Percentiles rank a stretch among this genome's conserved stretches.
Evolutionary conservation across 768 basidiomycete genomes (phyloP).

Genomic region (Suillus placidus): DNA sequence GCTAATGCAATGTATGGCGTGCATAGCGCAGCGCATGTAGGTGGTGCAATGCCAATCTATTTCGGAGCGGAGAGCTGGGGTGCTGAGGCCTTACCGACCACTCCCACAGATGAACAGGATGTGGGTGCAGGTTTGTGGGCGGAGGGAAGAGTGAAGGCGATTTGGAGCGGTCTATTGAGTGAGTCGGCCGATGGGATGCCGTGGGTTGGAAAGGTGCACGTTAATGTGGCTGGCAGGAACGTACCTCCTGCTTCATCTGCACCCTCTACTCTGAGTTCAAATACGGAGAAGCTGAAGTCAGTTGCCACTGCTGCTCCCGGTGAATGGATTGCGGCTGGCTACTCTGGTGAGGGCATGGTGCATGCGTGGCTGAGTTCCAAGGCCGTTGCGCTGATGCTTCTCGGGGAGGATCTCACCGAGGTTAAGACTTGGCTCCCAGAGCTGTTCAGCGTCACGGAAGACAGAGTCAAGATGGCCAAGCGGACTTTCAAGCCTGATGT

Average conservation of each 20-base stretch:
- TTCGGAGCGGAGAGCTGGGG: constrained; percentile 54
- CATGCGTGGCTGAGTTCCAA: constrained; percentile 67
- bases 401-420: constrained; percentile 38
- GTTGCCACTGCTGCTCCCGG: constrained; percentile 41
- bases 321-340: constrained; percentile 76
- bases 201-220: constrained; percentile 71
- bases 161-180: constrained; percentile 69
- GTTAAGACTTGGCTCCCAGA: constrained; percentile 1
- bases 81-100: constrained; percentile 33
- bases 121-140: constrained; percentile 35
- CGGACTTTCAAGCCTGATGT: constrained; percentile 3
- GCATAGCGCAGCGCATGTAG: constrained; percentile 44
- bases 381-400: constrained; percentile 62
- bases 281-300: not conserved
- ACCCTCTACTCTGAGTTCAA: not conserved
- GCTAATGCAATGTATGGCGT: constrained; percentile 35
- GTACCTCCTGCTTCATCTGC: constrained; percentile 17
- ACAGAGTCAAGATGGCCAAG: not conserved
- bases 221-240: constrained; percentile 46
- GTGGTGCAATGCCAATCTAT: constrained; percentile 54
- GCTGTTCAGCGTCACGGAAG: not conserved
- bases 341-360: constrained; percentile 74
- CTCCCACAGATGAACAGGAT: constrained; percentile 16
- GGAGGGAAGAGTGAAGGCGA: constrained; percentile 50
- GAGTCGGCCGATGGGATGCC: constrained; percentile 62